Evolutionary conservation across 495 filamentous ascomycete species (phyloP).

Genomic region (Thozetella sp.): DNA sequence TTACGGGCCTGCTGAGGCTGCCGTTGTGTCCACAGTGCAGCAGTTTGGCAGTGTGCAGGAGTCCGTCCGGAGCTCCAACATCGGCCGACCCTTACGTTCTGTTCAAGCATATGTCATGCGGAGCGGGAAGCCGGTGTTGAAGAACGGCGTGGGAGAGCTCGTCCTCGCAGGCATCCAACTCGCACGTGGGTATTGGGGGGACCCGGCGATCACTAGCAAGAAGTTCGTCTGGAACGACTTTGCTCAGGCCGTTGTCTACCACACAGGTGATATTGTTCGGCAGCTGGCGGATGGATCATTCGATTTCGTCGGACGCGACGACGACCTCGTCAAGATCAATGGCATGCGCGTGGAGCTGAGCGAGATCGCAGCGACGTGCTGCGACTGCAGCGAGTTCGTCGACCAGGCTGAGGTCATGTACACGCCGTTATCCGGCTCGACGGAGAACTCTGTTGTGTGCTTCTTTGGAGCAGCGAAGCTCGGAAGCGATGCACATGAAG

Average conservation of each 20-base stretch:
- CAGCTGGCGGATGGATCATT: slow-evolving; percentile 45
- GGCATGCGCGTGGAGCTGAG: slow-evolving; percentile 20
- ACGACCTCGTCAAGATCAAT: slow-evolving; percentile 19
- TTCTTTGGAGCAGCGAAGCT: background rate
- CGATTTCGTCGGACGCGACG: slow-evolving; percentile 20
- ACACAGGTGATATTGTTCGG: slow-evolving; percentile 23
- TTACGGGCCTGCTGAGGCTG: background rate
- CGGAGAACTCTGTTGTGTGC: background rate
- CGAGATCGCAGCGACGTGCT: slow-evolving; percentile 12
- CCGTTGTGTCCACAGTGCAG: background rate
- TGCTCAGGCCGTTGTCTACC: slow-evolving; percentile 1
- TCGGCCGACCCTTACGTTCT: background rate
- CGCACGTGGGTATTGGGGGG: background rate
- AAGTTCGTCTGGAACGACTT: slow-evolving; percentile 1
- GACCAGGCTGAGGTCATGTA: background rate
- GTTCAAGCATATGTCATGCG: background rate
- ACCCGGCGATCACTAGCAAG: background rate
- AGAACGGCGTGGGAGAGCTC: background rate
- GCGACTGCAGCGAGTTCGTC: background rate
- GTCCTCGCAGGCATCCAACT: background rate
- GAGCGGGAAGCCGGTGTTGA: background rate
- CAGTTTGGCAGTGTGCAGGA: background rate
- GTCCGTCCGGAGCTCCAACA: background rate
- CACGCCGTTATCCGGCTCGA: background rate
- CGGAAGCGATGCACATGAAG: background rate